These are phyloP conservation scores for Saprolegnia parasitica DNA, from an alignment of 352 stramenopile genomes.

Conservation along the genomic window DNA sequence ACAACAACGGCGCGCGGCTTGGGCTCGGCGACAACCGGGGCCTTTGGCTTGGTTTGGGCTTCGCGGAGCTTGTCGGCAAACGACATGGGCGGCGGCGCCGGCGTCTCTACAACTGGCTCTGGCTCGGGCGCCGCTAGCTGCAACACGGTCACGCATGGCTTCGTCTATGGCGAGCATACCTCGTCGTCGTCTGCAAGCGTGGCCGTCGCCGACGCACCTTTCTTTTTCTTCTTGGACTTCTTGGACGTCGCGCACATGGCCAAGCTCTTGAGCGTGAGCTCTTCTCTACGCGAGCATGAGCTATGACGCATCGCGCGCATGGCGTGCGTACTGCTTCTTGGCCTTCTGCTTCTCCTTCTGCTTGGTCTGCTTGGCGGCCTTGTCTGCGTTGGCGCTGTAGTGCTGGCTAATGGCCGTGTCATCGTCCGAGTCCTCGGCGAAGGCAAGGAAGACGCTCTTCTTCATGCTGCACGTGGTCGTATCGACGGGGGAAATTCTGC, in stretches of 20 bases:
- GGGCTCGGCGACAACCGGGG: no score
- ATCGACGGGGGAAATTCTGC: background rate
- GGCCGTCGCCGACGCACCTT: background rate
- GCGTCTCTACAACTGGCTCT: background rate
- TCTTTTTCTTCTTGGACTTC: conserved; percentile 30
- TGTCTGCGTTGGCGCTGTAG: conserved; percentile 1
- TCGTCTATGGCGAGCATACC: background rate
- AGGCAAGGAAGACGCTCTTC: conserved; percentile 29
- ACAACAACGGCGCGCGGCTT: background rate
- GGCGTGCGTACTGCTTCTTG: conserved; percentile 27
- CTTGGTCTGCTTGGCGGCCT: conserved; percentile 25
- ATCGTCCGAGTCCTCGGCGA: conserved; percentile 27
- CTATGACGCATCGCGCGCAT: background rate
- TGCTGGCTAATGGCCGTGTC: background rate
- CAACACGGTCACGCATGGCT: no score
- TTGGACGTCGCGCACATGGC: conserved; percentile 24
- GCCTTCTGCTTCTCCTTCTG: conserved; percentile 29
- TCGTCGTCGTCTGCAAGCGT: background rate
- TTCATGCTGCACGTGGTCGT: conserved; percentile 25
- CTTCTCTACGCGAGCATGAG: conserved; percentile 7
- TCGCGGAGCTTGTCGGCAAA: conserved; percentile 6
- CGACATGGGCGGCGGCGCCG: background rate
- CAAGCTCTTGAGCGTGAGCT: conserved; percentile 24
- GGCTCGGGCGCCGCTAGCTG: background rate
- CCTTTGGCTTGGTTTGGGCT: background rate